A percentile compares a stretch with the other conserved stretches of the same genome.
Conservation (phyloP, 129 eudicot genomes). For the Centella asiatica region DNA sequence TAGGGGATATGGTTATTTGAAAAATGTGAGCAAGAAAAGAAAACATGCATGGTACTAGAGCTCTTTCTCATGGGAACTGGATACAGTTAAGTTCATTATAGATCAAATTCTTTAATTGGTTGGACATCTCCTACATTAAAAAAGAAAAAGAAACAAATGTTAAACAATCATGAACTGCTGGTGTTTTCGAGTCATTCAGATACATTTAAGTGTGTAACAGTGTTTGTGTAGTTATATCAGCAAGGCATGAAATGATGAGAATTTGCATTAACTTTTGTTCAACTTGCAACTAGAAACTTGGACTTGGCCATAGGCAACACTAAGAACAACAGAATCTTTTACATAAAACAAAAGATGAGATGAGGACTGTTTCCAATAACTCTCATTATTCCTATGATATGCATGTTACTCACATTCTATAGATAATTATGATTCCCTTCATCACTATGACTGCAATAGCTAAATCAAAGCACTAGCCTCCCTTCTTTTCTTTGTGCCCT, state of each 20-base stretch:
- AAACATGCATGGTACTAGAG: not conserved
- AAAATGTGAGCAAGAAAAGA: not conserved
- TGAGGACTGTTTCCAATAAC: not conserved
- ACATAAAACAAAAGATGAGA: not conserved
- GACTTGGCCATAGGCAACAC: not conserved
- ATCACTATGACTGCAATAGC: not conserved
- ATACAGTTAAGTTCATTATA: not conserved
- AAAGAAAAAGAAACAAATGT: not conserved
- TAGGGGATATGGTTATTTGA: not conserved
- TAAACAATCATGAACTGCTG: not conserved
- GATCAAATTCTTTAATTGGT: not conserved
- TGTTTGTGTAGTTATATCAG: not conserved
- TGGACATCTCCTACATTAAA: not conserved
- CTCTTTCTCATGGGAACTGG: not conserved
- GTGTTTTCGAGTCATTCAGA: not conserved
- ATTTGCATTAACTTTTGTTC: not conserved
- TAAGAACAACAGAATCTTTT: not conserved
- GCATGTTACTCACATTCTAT: not conserved
- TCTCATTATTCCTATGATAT: constrained; percentile 4
- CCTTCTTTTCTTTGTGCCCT: not conserved
- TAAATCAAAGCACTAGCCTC: not conserved
- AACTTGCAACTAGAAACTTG: not conserved
- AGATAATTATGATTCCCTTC: not conserved
- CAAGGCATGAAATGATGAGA: not conserved
- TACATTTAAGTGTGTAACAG: not conserved